These are phyloP conservation scores for Calonectria pteridis DNA, from an alignment of 2,329 filamentous ascomycete species.

Conservation along the genomic window DNA sequence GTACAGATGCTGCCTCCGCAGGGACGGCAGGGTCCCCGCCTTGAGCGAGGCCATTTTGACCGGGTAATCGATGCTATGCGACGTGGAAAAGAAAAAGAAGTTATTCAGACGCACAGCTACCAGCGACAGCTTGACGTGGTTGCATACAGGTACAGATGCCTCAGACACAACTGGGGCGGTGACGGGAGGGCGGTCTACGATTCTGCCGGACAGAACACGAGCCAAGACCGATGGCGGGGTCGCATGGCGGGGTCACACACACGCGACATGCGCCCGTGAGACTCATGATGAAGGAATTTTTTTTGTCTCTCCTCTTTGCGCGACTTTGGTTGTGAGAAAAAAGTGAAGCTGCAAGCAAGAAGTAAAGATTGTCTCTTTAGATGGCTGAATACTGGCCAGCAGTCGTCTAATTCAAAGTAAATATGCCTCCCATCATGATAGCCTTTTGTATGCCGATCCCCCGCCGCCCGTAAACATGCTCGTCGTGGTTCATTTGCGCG, in stretches of 20 bases:
- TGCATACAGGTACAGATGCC: not conserved
- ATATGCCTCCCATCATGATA: constrained; percentile 25
- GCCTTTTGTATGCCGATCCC: constrained; percentile 12
- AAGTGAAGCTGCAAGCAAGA: constrained; percentile 1
- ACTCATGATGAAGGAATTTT: constrained; percentile 2
- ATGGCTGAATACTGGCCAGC: constrained; percentile 30
- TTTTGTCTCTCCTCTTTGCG: not conserved
- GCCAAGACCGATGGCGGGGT: constrained; percentile 38
- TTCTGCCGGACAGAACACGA: constrained; percentile 44
- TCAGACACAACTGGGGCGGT: constrained; percentile 37
- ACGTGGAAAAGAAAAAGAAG: not conserved
- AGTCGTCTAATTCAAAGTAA: constrained; percentile 35
- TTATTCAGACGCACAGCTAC: not conserved
- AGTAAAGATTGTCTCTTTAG: constrained; percentile 17
- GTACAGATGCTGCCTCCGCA: constrained; percentile 81
- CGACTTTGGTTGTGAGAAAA: not conserved
- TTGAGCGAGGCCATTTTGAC: constrained; percentile 58
- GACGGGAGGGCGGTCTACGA: constrained; percentile 42
- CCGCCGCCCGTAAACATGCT: constrained; percentile 2
- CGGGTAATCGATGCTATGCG: not conserved
- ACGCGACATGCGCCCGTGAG: not conserved
- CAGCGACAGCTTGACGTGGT: not conserved
- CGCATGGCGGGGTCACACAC: constrained; percentile 36
- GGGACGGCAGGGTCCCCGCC: constrained; percentile 62
- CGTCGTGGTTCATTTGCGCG: not conserved